Percentiles rank a stretch among this genome's conserved stretches.
phyloP scores from a whole-genome alignment of 768 basidiomycete genomes.

The Termitomyces sp. region DNA sequence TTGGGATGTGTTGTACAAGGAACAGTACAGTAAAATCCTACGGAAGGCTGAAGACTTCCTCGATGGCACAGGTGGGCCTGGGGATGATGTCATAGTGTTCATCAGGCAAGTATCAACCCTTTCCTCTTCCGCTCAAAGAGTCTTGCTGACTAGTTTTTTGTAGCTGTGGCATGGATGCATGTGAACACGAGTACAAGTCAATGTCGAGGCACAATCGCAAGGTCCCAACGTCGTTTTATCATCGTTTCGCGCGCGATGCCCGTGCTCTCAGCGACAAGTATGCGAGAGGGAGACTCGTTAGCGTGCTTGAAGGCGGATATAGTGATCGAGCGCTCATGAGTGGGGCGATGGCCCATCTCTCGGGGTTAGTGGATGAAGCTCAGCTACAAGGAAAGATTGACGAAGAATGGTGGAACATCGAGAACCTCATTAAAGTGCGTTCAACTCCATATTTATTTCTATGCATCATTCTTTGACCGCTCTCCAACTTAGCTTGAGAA shows the following conservation, averaged over 20 bases:
- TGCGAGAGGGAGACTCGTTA: slow-evolving; percentile 70
- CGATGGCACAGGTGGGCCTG: slow-evolving; percentile 56
- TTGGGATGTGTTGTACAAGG: slow-evolving; percentile 68
- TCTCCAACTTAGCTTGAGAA: slow-evolving; percentile 53
- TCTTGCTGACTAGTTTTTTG: too few relatives aligned
- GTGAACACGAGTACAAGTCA: slow-evolving; percentile 82
- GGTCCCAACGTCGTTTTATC: slow-evolving; percentile 83
- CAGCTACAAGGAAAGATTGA: slow-evolving; percentile 32
- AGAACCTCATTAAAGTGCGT: slow-evolving; percentile 58
- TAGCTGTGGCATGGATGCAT: slow-evolving; percentile 94
- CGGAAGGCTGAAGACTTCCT: slow-evolving; percentile 70
- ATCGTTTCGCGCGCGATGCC: slow-evolving; percentile 76
- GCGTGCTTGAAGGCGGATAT: slow-evolving; percentile 94
- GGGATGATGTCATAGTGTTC: slow-evolving; percentile 75
- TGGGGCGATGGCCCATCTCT: slow-evolving; percentile 78
- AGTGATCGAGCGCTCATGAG: slow-evolving; percentile 85
- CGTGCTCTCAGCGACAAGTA: slow-evolving; percentile 59
- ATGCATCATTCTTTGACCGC: not conserved
- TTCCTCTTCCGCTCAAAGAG: not conserved
- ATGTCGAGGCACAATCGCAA: slow-evolving; percentile 94
- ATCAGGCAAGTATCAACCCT: slow-evolving; percentile 62
- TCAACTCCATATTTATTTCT: not conserved
- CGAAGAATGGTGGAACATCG: slow-evolving; percentile 61
- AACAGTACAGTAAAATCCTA: slow-evolving; percentile 59
- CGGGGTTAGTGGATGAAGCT: slow-evolving; percentile 52